A percentile compares a stretch with the other conserved stretches of the same genome.
Evolutionary conservation across 768 basidiomycete genomes (phyloP).

Genomic region (Rubroboletus satanas): DNA sequence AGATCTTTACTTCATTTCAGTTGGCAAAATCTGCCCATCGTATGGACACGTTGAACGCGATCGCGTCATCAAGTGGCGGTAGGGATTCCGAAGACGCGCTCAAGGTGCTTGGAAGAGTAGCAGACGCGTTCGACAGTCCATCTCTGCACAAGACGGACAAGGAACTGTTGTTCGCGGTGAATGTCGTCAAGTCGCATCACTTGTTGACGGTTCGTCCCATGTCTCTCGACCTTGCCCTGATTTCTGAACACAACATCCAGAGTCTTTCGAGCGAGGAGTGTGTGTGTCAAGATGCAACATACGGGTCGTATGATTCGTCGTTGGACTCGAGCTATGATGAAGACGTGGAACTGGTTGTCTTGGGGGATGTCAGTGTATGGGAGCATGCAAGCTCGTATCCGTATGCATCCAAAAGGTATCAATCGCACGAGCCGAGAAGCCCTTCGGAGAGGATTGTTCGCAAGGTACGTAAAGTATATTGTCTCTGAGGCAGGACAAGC

Average conservation of each 20-base stretch:
- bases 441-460: slow-evolving; percentile 1
- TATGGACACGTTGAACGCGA: slow-evolving; percentile 8
- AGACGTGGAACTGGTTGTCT: slow-evolving; percentile 15
- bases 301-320: slow-evolving; percentile 8
- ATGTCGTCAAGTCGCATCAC: slow-evolving; percentile 21
- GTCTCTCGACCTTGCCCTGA: not conserved
- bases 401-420: slow-evolving; percentile 1
- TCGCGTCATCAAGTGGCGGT: not conserved
- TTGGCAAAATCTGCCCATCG: not conserved
- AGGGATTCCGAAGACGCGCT: slow-evolving; percentile 14
- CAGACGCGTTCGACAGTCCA: slow-evolving; percentile 30
- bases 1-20: not conserved
- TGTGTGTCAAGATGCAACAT: not conserved
- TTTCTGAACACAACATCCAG: not conserved
- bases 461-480: slow-evolving; percentile 12
- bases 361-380: slow-evolving; percentile 12
- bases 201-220: slow-evolving; percentile 18
- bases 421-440: not conserved
- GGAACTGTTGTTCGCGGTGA: slow-evolving; percentile 19
- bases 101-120: slow-evolving; percentile 25
- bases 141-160: slow-evolving; percentile 17
- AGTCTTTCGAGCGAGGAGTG: slow-evolving; percentile 17
- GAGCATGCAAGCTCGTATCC: slow-evolving; percentile 16
- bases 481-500: not conserved
- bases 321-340: slow-evolving; percentile 16